These are phyloP conservation scores for Podila minutissima DNA, from an alignment of 192 early-diverging fungal species.

Conservation along the genomic window DNA sequence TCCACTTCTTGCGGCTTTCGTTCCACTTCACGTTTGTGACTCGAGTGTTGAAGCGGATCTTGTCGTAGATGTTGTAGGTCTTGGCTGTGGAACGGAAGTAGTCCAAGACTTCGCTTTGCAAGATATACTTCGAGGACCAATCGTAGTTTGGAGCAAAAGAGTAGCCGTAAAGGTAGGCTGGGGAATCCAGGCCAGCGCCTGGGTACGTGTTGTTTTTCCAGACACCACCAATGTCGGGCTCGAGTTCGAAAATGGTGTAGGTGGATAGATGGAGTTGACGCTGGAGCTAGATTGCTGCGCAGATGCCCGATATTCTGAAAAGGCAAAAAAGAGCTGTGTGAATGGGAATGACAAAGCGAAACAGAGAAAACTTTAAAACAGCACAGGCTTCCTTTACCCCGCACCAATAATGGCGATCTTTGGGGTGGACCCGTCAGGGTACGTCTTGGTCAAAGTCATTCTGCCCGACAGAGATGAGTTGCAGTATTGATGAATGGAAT, in stretches of 20 bases:
- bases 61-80: constrained; percentile 41
- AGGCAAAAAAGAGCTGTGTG: neutral
- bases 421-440: constrained; percentile 9
- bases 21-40: constrained; percentile 39
- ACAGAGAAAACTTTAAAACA: neutral
- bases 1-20: constrained; percentile 31
- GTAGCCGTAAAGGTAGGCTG: constrained; percentile 54
- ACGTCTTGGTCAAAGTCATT: constrained; percentile 12
- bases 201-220: constrained; percentile 55
- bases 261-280: constrained; percentile 44
- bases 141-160: constrained; percentile 57
- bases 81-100: constrained; percentile 36
- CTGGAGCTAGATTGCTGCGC: constrained; percentile 54
- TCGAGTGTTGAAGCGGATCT: constrained; percentile 46
- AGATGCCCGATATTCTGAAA: constrained; percentile 48
- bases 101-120: constrained; percentile 14
- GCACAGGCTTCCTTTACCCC: neutral
- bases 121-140: constrained; percentile 46
- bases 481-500: neutral
- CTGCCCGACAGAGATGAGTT: neutral
- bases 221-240: constrained; percentile 54
- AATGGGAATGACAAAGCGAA: too few relatives aligned
- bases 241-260: constrained; percentile 50
- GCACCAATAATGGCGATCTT: constrained; percentile 22
- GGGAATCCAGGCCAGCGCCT: constrained; percentile 59